Evolutionary conservation across 106 monocot species (phyloP).

Genomic region (Apostasia shenzhenica): DNA sequence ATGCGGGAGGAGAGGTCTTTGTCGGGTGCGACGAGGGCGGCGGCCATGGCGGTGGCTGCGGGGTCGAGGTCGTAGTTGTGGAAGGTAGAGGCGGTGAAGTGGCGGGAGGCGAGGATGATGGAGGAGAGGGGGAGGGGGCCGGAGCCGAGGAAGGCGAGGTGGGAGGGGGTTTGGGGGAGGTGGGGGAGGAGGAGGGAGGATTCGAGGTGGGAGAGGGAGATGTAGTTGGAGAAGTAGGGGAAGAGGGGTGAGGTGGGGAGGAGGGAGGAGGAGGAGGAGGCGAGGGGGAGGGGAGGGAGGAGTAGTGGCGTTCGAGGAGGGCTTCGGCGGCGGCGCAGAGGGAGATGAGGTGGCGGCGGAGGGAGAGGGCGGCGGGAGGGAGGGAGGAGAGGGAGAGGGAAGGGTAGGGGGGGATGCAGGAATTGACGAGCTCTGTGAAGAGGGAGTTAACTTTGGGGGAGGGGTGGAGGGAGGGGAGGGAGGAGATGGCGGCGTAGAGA

Average conservation of each 20-base stretch:
- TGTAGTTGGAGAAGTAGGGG: constrained; percentile 76
- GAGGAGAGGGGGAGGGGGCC: constrained; percentile 67
- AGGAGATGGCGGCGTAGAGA: constrained; percentile 40
- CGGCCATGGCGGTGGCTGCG: constrained; percentile 35
- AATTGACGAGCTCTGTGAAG: constrained; percentile 64
- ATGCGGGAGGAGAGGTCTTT: constrained; percentile 36
- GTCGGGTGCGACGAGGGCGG: constrained; percentile 32
- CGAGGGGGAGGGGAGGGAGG: constrained; percentile 31
- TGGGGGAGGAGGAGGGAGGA: constrained; percentile 36
- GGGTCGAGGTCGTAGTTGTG: constrained; percentile 67
- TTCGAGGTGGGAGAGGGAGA: constrained; percentile 50
- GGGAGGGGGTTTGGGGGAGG: constrained; percentile 8
- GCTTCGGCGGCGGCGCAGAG: constrained; percentile 73
- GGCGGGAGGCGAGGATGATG: constrained; percentile 46
- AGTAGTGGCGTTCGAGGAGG: constrained; percentile 61
- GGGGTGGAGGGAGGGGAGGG: constrained; percentile 59
- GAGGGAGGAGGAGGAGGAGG: constrained; percentile 34
- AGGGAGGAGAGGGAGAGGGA: constrained; percentile 52
- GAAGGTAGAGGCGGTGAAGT: constrained; percentile 29
- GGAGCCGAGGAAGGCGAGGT: constrained; percentile 75
- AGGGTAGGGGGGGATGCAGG: constrained; percentile 63
- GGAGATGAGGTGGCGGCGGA: constrained; percentile 50
- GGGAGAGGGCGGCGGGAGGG: constrained; percentile 19
- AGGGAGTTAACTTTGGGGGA: constrained; percentile 52
- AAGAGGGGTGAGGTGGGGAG: constrained; percentile 46